These are phyloP conservation scores for Plantago elongata DNA, from an alignment of 257 asterid species.

Conservation along the genomic window DNA sequence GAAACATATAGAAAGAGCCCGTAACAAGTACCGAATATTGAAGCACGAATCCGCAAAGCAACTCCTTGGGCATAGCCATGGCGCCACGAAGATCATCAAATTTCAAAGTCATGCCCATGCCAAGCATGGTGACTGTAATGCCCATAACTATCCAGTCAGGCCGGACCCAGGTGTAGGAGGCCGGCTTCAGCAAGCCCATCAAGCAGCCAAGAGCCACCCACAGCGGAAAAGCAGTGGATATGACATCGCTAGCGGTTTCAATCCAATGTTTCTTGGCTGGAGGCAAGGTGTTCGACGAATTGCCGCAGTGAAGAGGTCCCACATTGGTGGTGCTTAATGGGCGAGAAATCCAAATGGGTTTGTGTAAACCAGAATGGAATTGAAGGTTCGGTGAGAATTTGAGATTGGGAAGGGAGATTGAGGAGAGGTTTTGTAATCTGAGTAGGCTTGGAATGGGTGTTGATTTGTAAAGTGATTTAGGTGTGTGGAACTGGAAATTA, in stretches of 20 bases:
- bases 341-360: slow-evolving; percentile 17
- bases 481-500: slow-evolving; percentile 10
- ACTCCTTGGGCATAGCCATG: slow-evolving; percentile 82
- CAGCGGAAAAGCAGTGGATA: slow-evolving; percentile 70
- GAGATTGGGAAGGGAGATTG: slow-evolving; percentile 21
- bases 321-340: slow-evolving; percentile 10
- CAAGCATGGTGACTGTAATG: slow-evolving; percentile 83
- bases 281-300: slow-evolving; percentile 40
- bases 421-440: slow-evolving; percentile 9
- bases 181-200: slow-evolving; percentile 59
- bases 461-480: slow-evolving; percentile 13
- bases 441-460: slow-evolving; percentile 20
- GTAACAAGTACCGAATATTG: slow-evolving; percentile 61
- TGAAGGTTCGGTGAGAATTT: slow-evolving; percentile 11
- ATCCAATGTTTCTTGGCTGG: slow-evolving; percentile 44
- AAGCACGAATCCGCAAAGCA: slow-evolving; percentile 57
- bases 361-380: slow-evolving; percentile 20
- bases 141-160: slow-evolving; percentile 84
- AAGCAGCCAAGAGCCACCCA: slow-evolving; percentile 93
- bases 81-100: slow-evolving; percentile 86
- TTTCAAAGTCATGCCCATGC: slow-evolving; percentile 92
- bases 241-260: slow-evolving; percentile 52
- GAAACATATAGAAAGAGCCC: not conserved
- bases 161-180: slow-evolving; percentile 66
- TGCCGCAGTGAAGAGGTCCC: slow-evolving; percentile 34